phyloP scores from a whole-genome alignment of 306 rosid species.

The Datisca glomerata region DNA sequence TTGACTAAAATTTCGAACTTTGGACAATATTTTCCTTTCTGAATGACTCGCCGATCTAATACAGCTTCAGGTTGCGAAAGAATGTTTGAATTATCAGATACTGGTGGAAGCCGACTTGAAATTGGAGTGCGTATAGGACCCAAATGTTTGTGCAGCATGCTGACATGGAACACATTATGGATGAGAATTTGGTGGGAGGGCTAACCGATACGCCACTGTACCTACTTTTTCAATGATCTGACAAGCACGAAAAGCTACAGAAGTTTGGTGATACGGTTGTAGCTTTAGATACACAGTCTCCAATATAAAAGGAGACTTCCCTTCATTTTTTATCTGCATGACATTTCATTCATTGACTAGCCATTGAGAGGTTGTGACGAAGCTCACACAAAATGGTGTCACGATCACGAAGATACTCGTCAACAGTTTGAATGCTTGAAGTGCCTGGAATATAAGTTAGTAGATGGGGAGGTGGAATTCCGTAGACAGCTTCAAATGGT shows the following conservation, averaged over 20 bases:
- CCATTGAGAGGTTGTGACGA: background rate
- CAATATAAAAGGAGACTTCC: background rate
- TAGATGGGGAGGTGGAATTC: background rate
- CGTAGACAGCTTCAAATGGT: background rate
- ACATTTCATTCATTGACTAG: background rate
- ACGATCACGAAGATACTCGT: background rate
- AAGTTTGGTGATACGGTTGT: background rate
- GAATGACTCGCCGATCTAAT: background rate
- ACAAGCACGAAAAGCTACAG: background rate
- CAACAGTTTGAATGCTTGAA: background rate
- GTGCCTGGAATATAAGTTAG: background rate
- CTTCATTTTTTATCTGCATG: background rate
- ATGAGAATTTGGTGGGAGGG: background rate
- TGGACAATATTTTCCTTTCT: background rate
- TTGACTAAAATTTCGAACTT: too few species aligned
- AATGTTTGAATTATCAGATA: background rate
- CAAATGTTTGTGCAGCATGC: constrained; percentile 36
- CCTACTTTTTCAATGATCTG: constrained; percentile 31
- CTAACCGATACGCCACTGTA: constrained; percentile 1
- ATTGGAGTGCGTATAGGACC: too few species aligned
- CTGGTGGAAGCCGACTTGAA: background rate
- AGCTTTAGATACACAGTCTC: background rate
- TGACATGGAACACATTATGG: too few species aligned
- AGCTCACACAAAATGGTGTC: background rate
- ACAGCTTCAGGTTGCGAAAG: background rate